A percentile compares a stretch with the other conserved stretches of the same genome.
Conservation (phyloP, 2,329 filamentous ascomycete genomes). For the Fusarium sp. region DNA sequence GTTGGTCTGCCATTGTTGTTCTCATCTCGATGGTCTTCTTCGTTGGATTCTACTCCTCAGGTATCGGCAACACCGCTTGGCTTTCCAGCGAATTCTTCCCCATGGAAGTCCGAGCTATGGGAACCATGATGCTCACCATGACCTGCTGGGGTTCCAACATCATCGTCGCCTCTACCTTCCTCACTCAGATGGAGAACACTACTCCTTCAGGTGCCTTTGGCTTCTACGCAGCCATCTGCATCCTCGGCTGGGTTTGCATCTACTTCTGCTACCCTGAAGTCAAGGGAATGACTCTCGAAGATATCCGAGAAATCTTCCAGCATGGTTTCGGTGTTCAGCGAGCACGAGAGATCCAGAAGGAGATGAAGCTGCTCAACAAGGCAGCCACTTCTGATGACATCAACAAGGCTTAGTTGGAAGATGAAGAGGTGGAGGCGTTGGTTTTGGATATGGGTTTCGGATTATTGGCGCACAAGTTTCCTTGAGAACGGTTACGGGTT, state of each 20-base stretch:
- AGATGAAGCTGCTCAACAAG: conserved; percentile 40
- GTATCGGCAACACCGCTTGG: conserved; percentile 61
- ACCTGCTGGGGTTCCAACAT: conserved; percentile 60
- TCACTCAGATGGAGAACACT: conserved; percentile 59
- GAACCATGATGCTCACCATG: conserved; percentile 61
- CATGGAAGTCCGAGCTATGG: conserved; percentile 59
- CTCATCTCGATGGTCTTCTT: conserved; percentile 49
- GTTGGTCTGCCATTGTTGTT: conserved; percentile 55
- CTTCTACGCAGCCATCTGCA: conserved; percentile 63
- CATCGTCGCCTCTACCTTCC: conserved; percentile 61
- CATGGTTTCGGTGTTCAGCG: conserved; percentile 59
- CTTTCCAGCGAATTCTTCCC: conserved; percentile 59
- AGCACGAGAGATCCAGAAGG: conserved; percentile 53
- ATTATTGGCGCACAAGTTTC: neutral
- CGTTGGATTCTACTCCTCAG: conserved; percentile 53
- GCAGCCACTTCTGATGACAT: neutral
- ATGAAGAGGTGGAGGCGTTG: neutral
- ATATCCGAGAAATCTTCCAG: conserved; percentile 62
- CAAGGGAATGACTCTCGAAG: conserved; percentile 65
- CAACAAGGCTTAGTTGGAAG: conserved; percentile 16
- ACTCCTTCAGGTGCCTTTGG: conserved; percentile 63
- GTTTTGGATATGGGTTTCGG: accelerated
- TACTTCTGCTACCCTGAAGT: conserved; percentile 65
- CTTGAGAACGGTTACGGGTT: neutral
- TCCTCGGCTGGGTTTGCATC: conserved; percentile 55